Percentiles rank a stretch among this genome's conserved stretches.
These are phyloP conservation scores for Monosporozyma servazzii DNA, from an alignment of 805 yeast genomes.

Conservation along the genomic window DNA sequence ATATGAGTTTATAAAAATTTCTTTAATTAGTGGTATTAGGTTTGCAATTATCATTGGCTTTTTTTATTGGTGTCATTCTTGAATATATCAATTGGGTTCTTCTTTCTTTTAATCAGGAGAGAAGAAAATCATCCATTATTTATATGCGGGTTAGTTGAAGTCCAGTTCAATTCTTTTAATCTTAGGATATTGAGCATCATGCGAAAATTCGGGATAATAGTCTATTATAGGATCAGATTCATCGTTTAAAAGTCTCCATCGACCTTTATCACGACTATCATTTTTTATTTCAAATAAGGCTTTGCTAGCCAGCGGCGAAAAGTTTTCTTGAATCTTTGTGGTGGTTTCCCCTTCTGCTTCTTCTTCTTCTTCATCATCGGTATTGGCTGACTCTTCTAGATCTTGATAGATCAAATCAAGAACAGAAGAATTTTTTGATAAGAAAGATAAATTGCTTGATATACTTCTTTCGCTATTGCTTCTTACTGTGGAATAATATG, in stretches of 20 bases:
- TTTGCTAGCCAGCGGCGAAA: background rate
- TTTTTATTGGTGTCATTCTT: background rate
- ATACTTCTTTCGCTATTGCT: background rate
- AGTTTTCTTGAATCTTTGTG: background rate
- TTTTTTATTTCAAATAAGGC: slow-evolving; percentile 5
- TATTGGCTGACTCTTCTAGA: slow-evolving; percentile 4
- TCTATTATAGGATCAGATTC: background rate
- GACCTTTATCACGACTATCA: slow-evolving; percentile 3
- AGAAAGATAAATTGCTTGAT: slow-evolving; percentile 5
- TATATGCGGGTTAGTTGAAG: background rate
- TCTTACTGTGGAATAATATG: background rate
- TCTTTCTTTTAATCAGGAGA: background rate
- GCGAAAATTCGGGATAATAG: background rate
- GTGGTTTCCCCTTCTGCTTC: background rate
- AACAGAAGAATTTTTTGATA: slow-evolving; percentile 11
- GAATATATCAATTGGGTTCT: background rate
- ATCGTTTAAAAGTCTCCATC: slow-evolving; percentile 1
- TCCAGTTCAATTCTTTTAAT: background rate
- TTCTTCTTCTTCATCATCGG: background rate
- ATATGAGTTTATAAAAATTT: background rate
- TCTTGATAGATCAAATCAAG: slow-evolving; percentile 22
- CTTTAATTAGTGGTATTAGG: background rate
- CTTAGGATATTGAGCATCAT: background rate
- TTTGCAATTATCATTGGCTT: background rate
- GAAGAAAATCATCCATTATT: background rate